Conservation (phyloP, 2,329 filamentous ascomycete species). For the Cyphellophora europaea region DNA sequence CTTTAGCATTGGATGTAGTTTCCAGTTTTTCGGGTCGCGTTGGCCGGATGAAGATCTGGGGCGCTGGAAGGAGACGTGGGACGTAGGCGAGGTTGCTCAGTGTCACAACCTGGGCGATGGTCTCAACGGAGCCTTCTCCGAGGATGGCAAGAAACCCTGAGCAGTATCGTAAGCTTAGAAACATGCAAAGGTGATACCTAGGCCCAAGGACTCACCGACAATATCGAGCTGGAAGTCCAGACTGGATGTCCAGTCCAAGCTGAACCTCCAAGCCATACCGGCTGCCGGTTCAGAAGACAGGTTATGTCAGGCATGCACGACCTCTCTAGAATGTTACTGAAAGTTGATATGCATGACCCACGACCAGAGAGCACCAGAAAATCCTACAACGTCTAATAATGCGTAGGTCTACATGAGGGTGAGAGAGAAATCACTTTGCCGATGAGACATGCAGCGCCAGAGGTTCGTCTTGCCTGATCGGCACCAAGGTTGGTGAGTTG, state of each 20-base stretch:
- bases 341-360: no score
- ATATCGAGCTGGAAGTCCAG: constrained; percentile 42
- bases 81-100: constrained; percentile 40
- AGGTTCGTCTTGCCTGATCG: no score
- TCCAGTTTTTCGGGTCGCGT: constrained; percentile 34
- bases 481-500: no score
- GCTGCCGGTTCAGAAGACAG: constrained; percentile 1
- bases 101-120: constrained; percentile 41
- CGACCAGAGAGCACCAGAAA: no score
- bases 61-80: constrained; percentile 41
- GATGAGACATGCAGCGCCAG: no score
- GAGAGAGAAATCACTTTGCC: no score
- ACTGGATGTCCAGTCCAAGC: constrained; percentile 2
- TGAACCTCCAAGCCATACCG: constrained; percentile 1
- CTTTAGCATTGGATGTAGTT: constrained; percentile 26
- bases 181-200: background rate
- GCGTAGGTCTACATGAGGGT: no score
- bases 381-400: no score
- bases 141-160: constrained; percentile 41
- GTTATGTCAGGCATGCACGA: no score
- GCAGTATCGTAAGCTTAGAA: constrained; percentile 1
- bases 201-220: constrained; percentile 29
- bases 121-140: constrained; percentile 40
- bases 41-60: constrained; percentile 40
- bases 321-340: no score